Evolutionary conservation across 352 stramenopile genomes (phyloP), one percentile per base, ranked within the genome.

Genomic region (Aphanomyces cochlioides): DNA sequence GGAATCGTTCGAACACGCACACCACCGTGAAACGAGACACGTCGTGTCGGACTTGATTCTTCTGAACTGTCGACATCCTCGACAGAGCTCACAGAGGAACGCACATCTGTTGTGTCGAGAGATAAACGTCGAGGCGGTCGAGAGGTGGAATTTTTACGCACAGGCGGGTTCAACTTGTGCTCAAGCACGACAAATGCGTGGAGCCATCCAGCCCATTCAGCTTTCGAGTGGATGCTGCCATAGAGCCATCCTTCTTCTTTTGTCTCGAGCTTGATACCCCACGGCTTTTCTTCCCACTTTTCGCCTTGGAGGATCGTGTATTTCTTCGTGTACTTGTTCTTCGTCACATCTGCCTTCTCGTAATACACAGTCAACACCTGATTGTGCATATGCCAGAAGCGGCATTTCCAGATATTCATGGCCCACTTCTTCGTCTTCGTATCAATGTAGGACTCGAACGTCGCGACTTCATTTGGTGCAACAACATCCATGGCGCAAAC

Each of bases 281-380:
- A 70, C 45, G 54, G 54, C 15, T 37, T 53, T 4, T 70, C 64
- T 7, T 3, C 45, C 64, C 64, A 70, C 21, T 70, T 70, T 8
- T 8, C 54, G 28, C 64, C 64, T n/a, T n/a, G 47, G n/a, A 70
- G 64, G 2, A 70, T 54, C 34, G 64, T 70, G 54, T 70, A 70
- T 17, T 37, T 17, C 40, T 61, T 60, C 38, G 56, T 34, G 7
- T 60, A 59, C 40, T 70, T 45, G 15, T 61, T 19, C 12, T 54
- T 53, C 38, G 3, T 37, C 7, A 70, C 10, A 41, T 70, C 64
- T 0, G 37, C 34, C 10, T 70, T 53, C 45, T 53, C 19, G 38
- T 53, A 53, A 41, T 21, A 53, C 34, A 59, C 64, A 36, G 39
- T n/a, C 5, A 70, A 45, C 10, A 19, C 64, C 7, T 54, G 40